These are phyloP conservation scores for Sugiyamaella floridensis DNA, from an alignment of 805 yeast species.

Conservation along the genomic window DNA sequence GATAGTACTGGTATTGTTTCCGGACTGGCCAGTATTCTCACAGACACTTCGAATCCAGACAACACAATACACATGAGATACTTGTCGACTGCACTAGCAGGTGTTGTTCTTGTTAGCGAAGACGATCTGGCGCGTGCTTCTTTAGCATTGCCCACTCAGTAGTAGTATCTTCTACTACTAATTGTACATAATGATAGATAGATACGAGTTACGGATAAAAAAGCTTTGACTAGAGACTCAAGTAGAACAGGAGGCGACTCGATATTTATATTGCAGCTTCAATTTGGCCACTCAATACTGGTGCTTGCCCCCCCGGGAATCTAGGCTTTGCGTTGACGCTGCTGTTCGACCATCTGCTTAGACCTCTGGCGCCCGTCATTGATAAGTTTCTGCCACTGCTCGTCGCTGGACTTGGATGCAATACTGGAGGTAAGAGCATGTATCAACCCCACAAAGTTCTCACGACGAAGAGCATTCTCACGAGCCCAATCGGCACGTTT, in stretches of 20 bases:
- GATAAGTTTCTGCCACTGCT: slow-evolving; percentile 16
- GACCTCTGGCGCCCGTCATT: slow-evolving; percentile 5
- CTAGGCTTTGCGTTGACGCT: background rate
- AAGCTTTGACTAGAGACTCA: background rate
- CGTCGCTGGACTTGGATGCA: slow-evolving; percentile 23
- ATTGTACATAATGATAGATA: background rate
- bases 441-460: slow-evolving; percentile 47
- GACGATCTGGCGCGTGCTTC: slow-evolving; percentile 30
- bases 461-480: slow-evolving; percentile 49
- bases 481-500: slow-evolving; percentile 48
- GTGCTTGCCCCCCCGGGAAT: too few relatives aligned
- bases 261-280: too few relatives aligned
- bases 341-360: background rate
- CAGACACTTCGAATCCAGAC: slow-evolving; percentile 28
- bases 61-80: slow-evolving; percentile 44
- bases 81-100: slow-evolving; percentile 53
- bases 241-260: too few relatives aligned
- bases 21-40: slow-evolving; percentile 49
- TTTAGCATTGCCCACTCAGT: background rate
- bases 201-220: background rate
- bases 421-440: slow-evolving; percentile 41
- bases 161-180: background rate
- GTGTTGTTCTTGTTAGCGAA: slow-evolving; percentile 51
- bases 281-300: too few relatives aligned
- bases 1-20: slow-evolving; percentile 63